Evolutionary conservation across 2,329 filamentous ascomycete genomes (phyloP), one percentile per base, ranked within the genome.

Genomic region (Ophiostoma novo-ulmi): DNA sequence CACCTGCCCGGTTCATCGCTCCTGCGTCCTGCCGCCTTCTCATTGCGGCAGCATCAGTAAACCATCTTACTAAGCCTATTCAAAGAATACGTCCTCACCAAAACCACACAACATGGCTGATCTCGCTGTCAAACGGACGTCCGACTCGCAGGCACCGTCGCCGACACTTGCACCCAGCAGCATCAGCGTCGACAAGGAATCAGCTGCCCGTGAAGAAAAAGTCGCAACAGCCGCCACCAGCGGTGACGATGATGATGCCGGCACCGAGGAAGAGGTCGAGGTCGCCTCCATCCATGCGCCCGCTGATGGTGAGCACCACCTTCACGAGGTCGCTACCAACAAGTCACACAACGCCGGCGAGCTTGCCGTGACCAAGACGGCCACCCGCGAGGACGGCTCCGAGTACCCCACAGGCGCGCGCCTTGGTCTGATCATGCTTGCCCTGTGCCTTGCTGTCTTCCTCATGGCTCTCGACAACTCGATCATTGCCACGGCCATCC

Each of bases 381-480:
- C 74, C 35, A 80, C 80, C 73, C 61, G 61, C 61, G 61, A 64
- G 35, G 61, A 64, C 8, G 80, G 80, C 39, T 71, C 75, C 8
- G 77, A 78, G 67, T 82, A 82, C 71, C 79, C 80, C 0, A 74
- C 71, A 0, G 80, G 80, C 44, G 11, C 76, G 36, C 79, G 78
- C 70, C 77, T 82, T 10, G 58, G 6, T 2, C 73, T 83, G 10
- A 82, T 84, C 71, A 78, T 78, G n/a, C 74, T 82, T 5, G 81
- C 81, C 1, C 73, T 84, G 70, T 82, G 80, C 71, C 74, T 83
- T 26, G 79, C 78, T 61, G 81, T 83, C 8, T 82, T 84, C 71
- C 76, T 82, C 55, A 80, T 82, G 76, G 81, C 81, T 3, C 75
- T 83, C 17, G 81, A 76, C 71, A 74, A 75, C 52, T 72, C 73